Evolutionary conservation across 345 rosid genomes (phyloP), one percentile per base, ranked within the genome.

Genomic region (Aurinia saxatilis): DNA sequence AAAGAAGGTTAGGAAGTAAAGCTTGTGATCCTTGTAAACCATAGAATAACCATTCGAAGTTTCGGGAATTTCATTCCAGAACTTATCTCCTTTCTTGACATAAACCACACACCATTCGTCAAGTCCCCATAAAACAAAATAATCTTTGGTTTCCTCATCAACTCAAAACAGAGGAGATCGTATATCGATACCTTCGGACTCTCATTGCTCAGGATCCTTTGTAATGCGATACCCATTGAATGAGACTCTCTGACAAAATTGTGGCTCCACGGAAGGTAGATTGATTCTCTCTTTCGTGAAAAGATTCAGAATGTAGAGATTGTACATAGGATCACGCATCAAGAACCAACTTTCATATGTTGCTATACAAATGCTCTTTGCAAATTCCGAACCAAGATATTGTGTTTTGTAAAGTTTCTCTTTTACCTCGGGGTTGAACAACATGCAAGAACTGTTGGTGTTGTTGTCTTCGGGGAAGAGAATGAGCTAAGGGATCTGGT

Each of bases 21-120:
- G 63, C 38, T 55, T 55, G 18, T 55, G 60, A 23, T 55, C 34
- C 46, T 57, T 41, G 51, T 42, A 57, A 14, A 40, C 63, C 27
- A 57, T 27, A 42, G 11, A 12, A 29, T 12, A 30, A 16, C 25
- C 2, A 4, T 4, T 42, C 1, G 8, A 10, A 7, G 25, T 19
- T 11, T 19, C 4, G 0, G 48, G 36, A 25, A 39, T 29, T 10
- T 27, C 16, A 2, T 29, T 57, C 50, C 50, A 57, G 14, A 12
- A 40, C 25, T 8, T 16, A 30, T 41, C 40, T 30, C 50, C 39
- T 16, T 7, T 57, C 12, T 54, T 54, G 44, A 18, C 2, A 19
- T 36, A 36, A n/a, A 36, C 8, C 31, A 54, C 30, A 35, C 6
- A 11, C 5, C 29, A 6, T 10, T 0, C 0, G 0, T 0, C 2